phyloP scores from a whole-genome alignment of 1,139 yeast genomes.

The Oligophagozyma castellii region DNA sequence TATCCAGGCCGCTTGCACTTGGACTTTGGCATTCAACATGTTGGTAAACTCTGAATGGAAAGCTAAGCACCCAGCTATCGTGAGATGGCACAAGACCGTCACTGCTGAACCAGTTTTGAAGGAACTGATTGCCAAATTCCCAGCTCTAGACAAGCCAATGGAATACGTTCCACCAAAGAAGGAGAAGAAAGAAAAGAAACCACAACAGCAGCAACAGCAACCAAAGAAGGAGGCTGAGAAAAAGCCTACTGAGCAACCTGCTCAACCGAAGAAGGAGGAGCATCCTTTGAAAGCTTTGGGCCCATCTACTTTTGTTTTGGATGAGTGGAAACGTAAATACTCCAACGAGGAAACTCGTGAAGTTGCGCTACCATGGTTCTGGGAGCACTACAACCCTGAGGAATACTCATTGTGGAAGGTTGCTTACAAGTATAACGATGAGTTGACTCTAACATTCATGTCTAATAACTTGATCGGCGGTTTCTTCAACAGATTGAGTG shows the following conservation, averaged over 20 bases:
- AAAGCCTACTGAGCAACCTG: slow-evolving; percentile 13
- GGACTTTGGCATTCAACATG: slow-evolving; percentile 41
- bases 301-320: slow-evolving; percentile 53
- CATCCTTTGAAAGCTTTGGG: slow-evolving; percentile 86
- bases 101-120: slow-evolving; percentile 41
- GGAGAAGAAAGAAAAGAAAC: slow-evolving; percentile 42
- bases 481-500: slow-evolving; percentile 91
- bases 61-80: slow-evolving; percentile 46
- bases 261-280: slow-evolving; percentile 45
- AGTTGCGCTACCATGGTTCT: slow-evolving; percentile 94
- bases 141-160: slow-evolving; percentile 46
- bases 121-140: slow-evolving; percentile 30
- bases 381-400: slow-evolving; percentile 84
- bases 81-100: slow-evolving; percentile 75
- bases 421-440: slow-evolving; percentile 96
- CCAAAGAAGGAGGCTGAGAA: slow-evolving; percentile 26
- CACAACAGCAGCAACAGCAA: slow-evolving; percentile 24
- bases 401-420: slow-evolving; percentile 96
- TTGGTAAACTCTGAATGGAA: slow-evolving; percentile 61
- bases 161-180: slow-evolving; percentile 63
- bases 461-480: slow-evolving; percentile 98
- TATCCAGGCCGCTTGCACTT: slow-evolving; percentile 40
- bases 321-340: slow-evolving; percentile 95
- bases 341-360: slow-evolving; percentile 97
- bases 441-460: slow-evolving; percentile 94